Evolutionary conservation across 176 grass and related monocot species (phyloP).

Genomic region (Musa acuminata): DNA sequence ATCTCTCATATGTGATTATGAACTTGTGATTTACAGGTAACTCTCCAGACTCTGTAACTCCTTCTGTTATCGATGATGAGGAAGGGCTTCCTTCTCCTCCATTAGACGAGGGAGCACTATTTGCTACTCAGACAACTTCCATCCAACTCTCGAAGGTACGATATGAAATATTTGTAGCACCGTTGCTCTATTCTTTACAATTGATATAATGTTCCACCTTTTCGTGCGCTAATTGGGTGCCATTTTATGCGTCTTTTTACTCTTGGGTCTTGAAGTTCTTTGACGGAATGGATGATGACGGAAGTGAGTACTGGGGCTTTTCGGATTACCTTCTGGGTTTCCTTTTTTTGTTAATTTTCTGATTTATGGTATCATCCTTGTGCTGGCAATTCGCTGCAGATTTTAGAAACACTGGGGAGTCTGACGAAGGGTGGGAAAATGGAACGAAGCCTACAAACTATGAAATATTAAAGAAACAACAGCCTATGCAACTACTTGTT

Average conservation of each 20-base stretch:
- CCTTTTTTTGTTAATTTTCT: background rate
- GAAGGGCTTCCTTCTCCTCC: conserved; percentile 92
- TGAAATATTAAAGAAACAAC: conserved; percentile 14
- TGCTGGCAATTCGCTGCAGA: no score
- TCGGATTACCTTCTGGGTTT: conserved; percentile 15
- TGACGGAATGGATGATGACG: conserved; percentile 91
- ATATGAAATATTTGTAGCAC: background rate
- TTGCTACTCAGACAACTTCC: conserved; percentile 33
- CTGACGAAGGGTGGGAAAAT: no score
- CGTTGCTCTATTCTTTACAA: background rate
- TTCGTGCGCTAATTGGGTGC: background rate
- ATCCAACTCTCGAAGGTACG: conserved; percentile 68
- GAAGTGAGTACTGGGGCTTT: conserved; percentile 65
- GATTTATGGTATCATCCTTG: no score
- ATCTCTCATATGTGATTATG: background rate
- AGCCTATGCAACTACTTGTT: background rate
- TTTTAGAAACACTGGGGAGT: no score
- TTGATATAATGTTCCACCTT: background rate
- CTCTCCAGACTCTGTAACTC: conserved; percentile 35
- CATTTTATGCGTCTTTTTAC: conserved; percentile 2
- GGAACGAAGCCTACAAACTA: background rate
- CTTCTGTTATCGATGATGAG: conserved; percentile 48
- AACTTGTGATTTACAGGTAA: conserved; percentile 27
- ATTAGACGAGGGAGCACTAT: conserved; percentile 41
- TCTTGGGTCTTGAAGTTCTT: conserved; percentile 51